Evolutionary conservation across 441 rosid species (phyloP), one percentile per base, ranked within the genome.

Genomic region (Hypseocharis bilobata): DNA sequence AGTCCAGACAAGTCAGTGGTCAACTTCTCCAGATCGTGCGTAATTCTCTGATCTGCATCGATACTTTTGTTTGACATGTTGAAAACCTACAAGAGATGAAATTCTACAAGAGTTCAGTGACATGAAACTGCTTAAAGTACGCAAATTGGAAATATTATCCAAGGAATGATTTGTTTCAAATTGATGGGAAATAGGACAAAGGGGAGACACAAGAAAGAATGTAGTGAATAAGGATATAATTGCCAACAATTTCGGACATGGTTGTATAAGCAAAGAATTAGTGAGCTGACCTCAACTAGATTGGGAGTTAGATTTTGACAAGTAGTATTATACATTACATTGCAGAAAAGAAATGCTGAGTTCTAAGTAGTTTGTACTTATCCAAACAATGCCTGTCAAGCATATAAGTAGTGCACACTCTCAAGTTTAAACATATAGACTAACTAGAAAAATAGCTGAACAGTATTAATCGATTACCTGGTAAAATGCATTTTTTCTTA

Each of bases 31-130:
- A 94, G 85, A 86, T 94, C 99, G 62, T 86, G 86, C 60, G 98
- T 94, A 62, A 94, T 79, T 79, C 99, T 83, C 81, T 94, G 99
- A 78, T 94, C 99, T 4, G 96, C 98, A 82, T 94, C 99, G 68
- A 94, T 80, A 58, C 76, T 83, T 85, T 83, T 84, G 77, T 85
- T 87, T n/a, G 98, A 88, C 96, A 89, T 82, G 78, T 89, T 76
- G 81, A 94, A 91, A 64, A 94, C 92, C 99, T 92, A 76, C 68
- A 71, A 67, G 30, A 74, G 26, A 62, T 28, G 2, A 42, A n/a
- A 54, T 44, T 51, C 30, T 23, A 49, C 55, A 68, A 10, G 57
- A 49, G 60, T n/a, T 32, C 19, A 49, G 55, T 38, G 60, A 34
- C 66, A 70, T 32, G 26, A 23, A 25, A 4, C 17, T 13, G 20